Evolutionary conservation across 1,284 basidiomycete genomes (phyloP).

Genomic region (Mixia osmundae): DNA sequence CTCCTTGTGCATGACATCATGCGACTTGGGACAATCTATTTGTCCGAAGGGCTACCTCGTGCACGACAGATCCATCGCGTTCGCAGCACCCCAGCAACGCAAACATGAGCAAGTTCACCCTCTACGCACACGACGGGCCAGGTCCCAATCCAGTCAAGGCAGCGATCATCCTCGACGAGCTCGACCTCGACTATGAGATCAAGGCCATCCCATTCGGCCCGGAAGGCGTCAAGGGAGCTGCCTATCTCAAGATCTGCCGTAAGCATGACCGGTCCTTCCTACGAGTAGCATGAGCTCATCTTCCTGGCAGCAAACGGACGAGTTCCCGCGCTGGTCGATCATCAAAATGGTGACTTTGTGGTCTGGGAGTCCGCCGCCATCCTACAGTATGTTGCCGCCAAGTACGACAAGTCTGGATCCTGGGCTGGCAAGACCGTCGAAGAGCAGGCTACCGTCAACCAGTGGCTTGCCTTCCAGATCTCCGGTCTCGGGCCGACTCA

Average conservation of each 20-base stretch:
- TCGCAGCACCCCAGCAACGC: too few relatives aligned
- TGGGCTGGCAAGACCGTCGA: constrained; percentile 5
- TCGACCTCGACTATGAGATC: background rate
- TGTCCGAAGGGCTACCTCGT: too few relatives aligned
- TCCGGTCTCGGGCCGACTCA: constrained; percentile 17
- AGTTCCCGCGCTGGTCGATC: constrained; percentile 20
- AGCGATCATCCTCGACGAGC: constrained; percentile 2
- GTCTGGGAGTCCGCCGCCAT: constrained; percentile 22
- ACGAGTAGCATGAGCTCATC: too few relatives aligned
- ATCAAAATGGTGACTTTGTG: constrained; percentile 20
- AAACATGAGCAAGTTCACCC: too few relatives aligned
- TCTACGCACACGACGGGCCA: too few relatives aligned
- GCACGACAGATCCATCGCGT: too few relatives aligned
- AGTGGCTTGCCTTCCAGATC: constrained; percentile 16
- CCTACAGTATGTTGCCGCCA: constrained; percentile 21
- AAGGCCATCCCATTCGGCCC: background rate
- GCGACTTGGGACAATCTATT: too few relatives aligned
- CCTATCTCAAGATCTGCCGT: background rate
- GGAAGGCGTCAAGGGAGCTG: background rate
- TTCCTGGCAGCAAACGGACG: constrained; percentile 1
- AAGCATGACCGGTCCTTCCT: background rate
- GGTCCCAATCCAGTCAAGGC: too few relatives aligned
- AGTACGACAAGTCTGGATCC: constrained; percentile 18
- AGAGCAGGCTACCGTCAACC: constrained; percentile 12
- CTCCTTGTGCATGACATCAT: too few relatives aligned